Conservation (phyloP, 768 basidiomycete genomes). For the Auricularia sp. region DNA sequence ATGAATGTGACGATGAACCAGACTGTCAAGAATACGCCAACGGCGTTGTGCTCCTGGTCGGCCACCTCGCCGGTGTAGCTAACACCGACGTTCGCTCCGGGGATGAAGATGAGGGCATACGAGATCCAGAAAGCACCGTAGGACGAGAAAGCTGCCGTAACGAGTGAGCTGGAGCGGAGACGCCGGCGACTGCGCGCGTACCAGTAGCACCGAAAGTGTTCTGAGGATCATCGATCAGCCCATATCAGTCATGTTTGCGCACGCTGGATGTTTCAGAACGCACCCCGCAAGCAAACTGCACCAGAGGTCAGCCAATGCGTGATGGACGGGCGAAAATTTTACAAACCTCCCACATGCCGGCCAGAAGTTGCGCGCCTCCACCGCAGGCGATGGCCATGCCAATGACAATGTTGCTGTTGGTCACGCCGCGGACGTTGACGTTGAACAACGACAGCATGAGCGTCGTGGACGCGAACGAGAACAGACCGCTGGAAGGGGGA, state of each 20-base stretch:
- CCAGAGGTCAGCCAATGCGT: not conserved
- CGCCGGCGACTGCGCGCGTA: too few relatives aligned
- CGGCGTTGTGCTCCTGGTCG: constrained; percentile 40
- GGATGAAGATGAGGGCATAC: constrained; percentile 63
- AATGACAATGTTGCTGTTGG: constrained; percentile 57
- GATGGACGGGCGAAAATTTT: not conserved
- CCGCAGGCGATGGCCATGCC: constrained; percentile 84
- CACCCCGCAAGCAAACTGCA: not conserved
- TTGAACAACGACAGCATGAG: constrained; percentile 74
- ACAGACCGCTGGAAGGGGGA: constrained; percentile 46
- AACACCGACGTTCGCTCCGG: constrained; percentile 48
- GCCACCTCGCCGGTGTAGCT: constrained; percentile 34
- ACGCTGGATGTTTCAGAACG: not conserved
- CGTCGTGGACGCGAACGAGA: constrained; percentile 77
- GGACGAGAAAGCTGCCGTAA: constrained; percentile 54
- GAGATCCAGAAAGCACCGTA: constrained; percentile 90
- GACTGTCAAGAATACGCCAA: constrained; percentile 64
- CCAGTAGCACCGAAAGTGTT: constrained; percentile 1
- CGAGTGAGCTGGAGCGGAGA: too few relatives aligned
- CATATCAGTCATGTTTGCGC: too few relatives aligned
- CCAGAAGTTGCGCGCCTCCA: constrained; percentile 76
- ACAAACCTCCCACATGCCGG: constrained; percentile 78
- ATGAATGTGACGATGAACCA: constrained; percentile 70
- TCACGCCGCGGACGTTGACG: constrained; percentile 42
- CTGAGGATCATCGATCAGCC: not conserved